phyloP scores from a whole-genome alignment of 176 grass and related monocot genomes.

The Oropetium thomaeum region DNA sequence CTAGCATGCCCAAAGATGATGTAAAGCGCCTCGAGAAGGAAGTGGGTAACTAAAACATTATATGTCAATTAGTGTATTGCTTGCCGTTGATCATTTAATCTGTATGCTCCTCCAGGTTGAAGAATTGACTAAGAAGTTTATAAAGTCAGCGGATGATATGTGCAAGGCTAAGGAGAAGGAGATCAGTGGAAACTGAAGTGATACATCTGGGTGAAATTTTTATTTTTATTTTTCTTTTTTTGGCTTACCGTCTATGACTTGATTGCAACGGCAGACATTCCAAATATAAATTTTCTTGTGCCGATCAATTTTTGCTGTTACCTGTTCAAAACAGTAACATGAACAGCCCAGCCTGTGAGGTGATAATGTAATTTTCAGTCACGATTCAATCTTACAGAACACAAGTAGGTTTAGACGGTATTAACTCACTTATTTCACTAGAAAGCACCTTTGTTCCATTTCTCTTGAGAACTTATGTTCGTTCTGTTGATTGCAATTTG shows the following conservation, averaged over 20 bases:
- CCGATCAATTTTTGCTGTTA: conserved; percentile 16
- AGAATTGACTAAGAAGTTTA: conserved; percentile 89
- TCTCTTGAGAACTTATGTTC: background rate
- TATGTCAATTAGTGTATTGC: conserved; percentile 10
- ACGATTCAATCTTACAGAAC: background rate
- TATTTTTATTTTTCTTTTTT: too few relatives aligned
- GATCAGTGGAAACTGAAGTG: conserved; percentile 57
- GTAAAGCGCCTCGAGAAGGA: conserved; percentile 86
- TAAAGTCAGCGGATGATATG: conserved; percentile 89
- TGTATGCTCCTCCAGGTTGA: conserved; percentile 53
- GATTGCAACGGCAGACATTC: background rate
- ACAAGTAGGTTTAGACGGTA: background rate
- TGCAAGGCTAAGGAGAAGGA: conserved; percentile 99
- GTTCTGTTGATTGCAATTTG: background rate
- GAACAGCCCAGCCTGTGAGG: background rate
- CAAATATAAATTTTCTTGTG: background rate
- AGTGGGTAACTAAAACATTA: conserved; percentile 41
- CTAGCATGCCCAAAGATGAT: conserved; percentile 91
- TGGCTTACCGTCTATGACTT: conserved; percentile 20
- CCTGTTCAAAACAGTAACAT: conserved; percentile 16
- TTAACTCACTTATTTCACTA: background rate
- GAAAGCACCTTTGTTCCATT: background rate
- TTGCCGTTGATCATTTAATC: conserved; percentile 1
- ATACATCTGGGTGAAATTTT: background rate
- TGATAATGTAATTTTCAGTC: conserved; percentile 13